Evolutionary conservation across 2,329 filamentous ascomycete species (phyloP).

Genomic region (Apiospora koreana): DNA sequence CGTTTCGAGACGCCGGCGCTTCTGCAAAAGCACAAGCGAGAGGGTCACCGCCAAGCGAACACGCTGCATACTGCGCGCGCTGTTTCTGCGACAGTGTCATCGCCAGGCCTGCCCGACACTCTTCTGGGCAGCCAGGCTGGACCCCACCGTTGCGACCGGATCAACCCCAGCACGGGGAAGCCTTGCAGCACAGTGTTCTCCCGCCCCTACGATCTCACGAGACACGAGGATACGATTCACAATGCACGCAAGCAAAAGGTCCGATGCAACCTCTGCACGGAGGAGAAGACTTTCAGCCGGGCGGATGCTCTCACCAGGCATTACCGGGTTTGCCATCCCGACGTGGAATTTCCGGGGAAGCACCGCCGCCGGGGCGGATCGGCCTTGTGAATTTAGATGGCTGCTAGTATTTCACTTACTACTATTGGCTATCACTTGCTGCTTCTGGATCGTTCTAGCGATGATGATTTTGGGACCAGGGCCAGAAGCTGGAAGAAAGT

Average conservation of each 20-base stretch:
- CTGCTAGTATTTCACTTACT: not conserved
- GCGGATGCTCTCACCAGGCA: constrained; percentile 94
- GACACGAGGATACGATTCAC: constrained; percentile 97
- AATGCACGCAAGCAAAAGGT: constrained; percentile 94
- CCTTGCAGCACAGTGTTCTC: constrained; percentile 95
- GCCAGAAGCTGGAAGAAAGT: not conserved
- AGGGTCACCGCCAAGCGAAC: constrained; percentile 79
- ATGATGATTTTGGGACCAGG: not conserved
- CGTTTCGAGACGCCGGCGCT: constrained; percentile 87
- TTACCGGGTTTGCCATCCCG: constrained; percentile 91
- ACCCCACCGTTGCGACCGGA: constrained; percentile 88
- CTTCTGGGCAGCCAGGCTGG: constrained; percentile 85
- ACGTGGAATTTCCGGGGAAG: constrained; percentile 77
- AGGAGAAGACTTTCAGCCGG: constrained; percentile 95
- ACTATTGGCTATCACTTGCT: not conserved
- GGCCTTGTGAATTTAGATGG: not conserved
- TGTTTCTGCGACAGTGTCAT: constrained; percentile 25
- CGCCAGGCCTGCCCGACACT: constrained; percentile 47
- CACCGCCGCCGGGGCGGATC: constrained; percentile 39
- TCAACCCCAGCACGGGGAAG: constrained; percentile 94
- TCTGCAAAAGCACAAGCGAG: constrained; percentile 93
- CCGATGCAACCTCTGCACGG: constrained; percentile 86
- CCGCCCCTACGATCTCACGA: constrained; percentile 90
- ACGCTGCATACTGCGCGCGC: constrained; percentile 38
- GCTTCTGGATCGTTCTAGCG: not conserved